Percentiles rank a stretch among this genome's conserved stretches.
phyloP scores from a whole-genome alignment of 495 filamentous ascomycete species.

The Penicillium psychrofluorescens region DNA sequence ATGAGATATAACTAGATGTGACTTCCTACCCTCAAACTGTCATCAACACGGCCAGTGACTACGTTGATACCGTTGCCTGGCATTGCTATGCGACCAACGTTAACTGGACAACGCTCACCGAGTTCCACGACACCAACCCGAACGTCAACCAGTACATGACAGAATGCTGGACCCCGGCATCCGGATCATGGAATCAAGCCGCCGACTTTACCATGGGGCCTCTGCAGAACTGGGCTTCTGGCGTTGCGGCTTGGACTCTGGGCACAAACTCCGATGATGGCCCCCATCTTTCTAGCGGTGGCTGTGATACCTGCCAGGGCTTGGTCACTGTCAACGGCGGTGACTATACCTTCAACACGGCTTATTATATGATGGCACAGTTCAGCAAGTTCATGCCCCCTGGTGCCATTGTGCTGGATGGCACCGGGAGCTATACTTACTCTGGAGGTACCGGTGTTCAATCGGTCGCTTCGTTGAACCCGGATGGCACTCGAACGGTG shows the following conservation, averaged over 20 bases:
- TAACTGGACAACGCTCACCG: slow-evolving; percentile 43
- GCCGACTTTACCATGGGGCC: slow-evolving; percentile 49
- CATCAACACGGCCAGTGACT: slow-evolving; percentile 31
- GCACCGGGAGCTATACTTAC: slow-evolving; percentile 41
- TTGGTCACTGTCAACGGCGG: slow-evolving; percentile 40
- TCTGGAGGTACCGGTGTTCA: slow-evolving; percentile 34
- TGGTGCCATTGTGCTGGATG: slow-evolving; percentile 39
- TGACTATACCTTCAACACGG: slow-evolving; percentile 37
- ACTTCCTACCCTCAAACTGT: slow-evolving; percentile 43
- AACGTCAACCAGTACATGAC: slow-evolving; percentile 48
- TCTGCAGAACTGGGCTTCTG: slow-evolving; percentile 49
- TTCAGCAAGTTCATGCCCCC: slow-evolving; percentile 50
- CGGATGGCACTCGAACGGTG: slow-evolving; percentile 43
- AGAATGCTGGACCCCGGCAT: slow-evolving; percentile 47
- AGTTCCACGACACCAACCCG: slow-evolving; percentile 41
- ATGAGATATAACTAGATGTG: slow-evolving; percentile 12
- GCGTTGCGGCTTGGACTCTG: slow-evolving; percentile 47
- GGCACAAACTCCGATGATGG: slow-evolving; percentile 44
- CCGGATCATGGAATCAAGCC: slow-evolving; percentile 40
- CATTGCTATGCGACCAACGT: slow-evolving; percentile 45
- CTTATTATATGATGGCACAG: slow-evolving; percentile 52
- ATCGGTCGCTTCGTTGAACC: slow-evolving; percentile 43
- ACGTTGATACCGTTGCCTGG: slow-evolving; percentile 45
- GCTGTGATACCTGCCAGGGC: slow-evolving; percentile 43
- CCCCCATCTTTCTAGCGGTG: slow-evolving; percentile 41